Conservation (phyloP, 2,329 filamentous ascomycete species). For the Triangularia verruculosa region DNA sequence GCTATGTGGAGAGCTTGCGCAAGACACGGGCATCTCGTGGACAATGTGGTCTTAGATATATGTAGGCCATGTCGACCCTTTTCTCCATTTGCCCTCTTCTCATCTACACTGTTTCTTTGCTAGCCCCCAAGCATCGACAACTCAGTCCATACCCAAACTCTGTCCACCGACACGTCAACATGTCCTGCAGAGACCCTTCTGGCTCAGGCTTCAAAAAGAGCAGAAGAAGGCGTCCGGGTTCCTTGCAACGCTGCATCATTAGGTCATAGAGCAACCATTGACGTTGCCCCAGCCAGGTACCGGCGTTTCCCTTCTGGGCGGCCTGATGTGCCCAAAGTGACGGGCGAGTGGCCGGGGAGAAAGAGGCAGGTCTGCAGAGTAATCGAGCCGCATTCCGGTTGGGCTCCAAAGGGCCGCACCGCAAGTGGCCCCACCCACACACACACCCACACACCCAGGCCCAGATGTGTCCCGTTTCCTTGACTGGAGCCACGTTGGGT, state of each 20-base stretch:
- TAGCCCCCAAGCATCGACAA: constrained; percentile 14
- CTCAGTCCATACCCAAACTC: constrained; percentile 6
- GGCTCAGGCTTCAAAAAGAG: constrained; percentile 9
- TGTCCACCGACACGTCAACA: constrained; percentile 23
- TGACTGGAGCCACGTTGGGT: constrained; percentile 41
- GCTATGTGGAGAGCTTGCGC: constrained; percentile 16
- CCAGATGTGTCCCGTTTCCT: constrained; percentile 19
- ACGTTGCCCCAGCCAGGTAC: constrained; percentile 12
- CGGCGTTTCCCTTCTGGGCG: constrained; percentile 3
- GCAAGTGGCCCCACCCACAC: constrained; percentile 20
- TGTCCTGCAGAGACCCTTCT: constrained; percentile 16
- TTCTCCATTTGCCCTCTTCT: constrained; percentile 11
- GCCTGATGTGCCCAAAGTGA: constrained; percentile 21
- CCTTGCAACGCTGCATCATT: constrained; percentile 17
- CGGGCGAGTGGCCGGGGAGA: constrained; percentile 8
- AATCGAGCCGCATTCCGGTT: constrained; percentile 25
- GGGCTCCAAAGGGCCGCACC: constrained; percentile 28
- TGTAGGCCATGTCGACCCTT: constrained; percentile 6
- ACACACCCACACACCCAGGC: constrained; percentile 16
- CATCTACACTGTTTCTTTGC: constrained; percentile 4
- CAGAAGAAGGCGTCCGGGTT: constrained; percentile 10
- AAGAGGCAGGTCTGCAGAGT: constrained; percentile 14
- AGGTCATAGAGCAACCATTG: constrained; percentile 18
- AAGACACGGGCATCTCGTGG: constrained; percentile 11
- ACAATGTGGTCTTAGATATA: constrained; percentile 21